A percentile compares a stretch with the other conserved stretches of the same genome.
Conservation (phyloP, 345 rosid genomes). For the Trapa incisa region DNA sequence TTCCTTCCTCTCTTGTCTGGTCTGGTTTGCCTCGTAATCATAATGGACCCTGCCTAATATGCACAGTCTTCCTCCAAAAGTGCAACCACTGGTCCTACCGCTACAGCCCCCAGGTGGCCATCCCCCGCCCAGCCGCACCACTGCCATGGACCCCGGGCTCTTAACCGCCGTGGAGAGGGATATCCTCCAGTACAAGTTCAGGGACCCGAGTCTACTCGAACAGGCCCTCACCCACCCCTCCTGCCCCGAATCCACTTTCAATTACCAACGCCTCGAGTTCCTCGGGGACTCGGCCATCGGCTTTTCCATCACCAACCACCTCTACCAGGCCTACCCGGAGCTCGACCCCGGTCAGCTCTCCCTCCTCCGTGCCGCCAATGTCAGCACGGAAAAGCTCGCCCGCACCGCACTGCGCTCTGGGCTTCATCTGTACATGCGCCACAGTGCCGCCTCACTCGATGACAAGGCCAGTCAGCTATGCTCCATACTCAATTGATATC, state of each 20-base stretch:
- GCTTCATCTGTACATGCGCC: constrained; percentile 33
- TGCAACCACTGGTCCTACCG: background rate
- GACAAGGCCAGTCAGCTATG: constrained; percentile 26
- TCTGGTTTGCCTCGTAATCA: background rate
- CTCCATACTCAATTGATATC: background rate
- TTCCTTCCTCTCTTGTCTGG: background rate
- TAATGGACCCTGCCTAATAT: background rate
- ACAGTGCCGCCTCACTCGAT: constrained; percentile 30
- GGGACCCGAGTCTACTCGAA: constrained; percentile 29
- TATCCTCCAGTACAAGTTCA: constrained; percentile 40
- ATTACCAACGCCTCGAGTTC: constrained; percentile 66
- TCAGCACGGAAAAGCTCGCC: constrained; percentile 75
- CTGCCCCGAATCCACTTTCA: constrained; percentile 16
- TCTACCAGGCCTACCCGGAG: constrained; percentile 37
- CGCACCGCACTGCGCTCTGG: constrained; percentile 50
- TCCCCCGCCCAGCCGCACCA: background rate
- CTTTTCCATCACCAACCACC: constrained; percentile 32
- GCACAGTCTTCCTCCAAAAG: background rate
- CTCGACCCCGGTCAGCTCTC: constrained; percentile 48
- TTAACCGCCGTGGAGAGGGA: constrained; percentile 36
- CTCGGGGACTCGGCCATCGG: constrained; percentile 58
- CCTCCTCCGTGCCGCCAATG: constrained; percentile 45
- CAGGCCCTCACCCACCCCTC: constrained; percentile 75
- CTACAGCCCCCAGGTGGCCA: background rate
- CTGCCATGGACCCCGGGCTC: constrained; percentile 16